Percentiles rank a stretch among this genome's conserved stretches.
Evolutionary conservation across 257 asterid species (phyloP).

Genomic region (Penstemon barbatus): DNA sequence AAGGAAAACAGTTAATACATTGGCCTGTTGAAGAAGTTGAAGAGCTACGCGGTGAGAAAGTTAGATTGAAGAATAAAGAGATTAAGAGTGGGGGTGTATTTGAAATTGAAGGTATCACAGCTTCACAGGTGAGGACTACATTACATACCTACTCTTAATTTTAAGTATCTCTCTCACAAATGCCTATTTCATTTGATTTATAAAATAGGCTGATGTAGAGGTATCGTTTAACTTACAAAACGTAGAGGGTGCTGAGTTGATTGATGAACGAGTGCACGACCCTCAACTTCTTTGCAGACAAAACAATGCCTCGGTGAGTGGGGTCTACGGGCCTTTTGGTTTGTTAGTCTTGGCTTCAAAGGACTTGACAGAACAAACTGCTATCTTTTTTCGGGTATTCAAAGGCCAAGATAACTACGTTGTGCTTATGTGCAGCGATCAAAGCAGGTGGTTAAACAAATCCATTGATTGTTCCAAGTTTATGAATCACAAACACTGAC

Average conservation of each 20-base stretch:
- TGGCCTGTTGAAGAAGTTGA: slow-evolving; percentile 20
- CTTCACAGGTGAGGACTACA: slow-evolving; percentile 8
- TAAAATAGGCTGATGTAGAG: slow-evolving; percentile 38
- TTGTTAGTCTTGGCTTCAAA: slow-evolving; percentile 42
- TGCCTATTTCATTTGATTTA: slow-evolving; percentile 4
- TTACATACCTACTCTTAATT: background rate
- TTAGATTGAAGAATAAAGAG: too few species aligned
- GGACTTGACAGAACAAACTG: slow-evolving; percentile 48
- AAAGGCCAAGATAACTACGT: slow-evolving; percentile 30
- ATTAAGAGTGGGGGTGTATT: too few species aligned
- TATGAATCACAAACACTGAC: background rate
- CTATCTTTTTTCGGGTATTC: slow-evolving; percentile 45
- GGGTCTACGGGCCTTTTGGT: slow-evolving; percentile 53
- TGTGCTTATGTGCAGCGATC: slow-evolving; percentile 60
- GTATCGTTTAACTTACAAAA: slow-evolving; percentile 28
- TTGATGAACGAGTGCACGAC: slow-evolving; percentile 29
- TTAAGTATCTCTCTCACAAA: too few species aligned
- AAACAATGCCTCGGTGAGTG: slow-evolving; percentile 35
- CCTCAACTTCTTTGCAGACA: slow-evolving; percentile 39
- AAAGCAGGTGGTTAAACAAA: slow-evolving; percentile 39
- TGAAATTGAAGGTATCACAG: background rate
- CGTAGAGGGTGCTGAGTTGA: slow-evolving; percentile 32
- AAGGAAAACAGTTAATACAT: slow-evolving; percentile 2
- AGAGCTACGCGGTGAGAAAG: background rate
- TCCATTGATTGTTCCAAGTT: background rate